Evolutionary conservation across 768 basidiomycete species (phyloP).

Genomic region (Trametes meyenii): DNA sequence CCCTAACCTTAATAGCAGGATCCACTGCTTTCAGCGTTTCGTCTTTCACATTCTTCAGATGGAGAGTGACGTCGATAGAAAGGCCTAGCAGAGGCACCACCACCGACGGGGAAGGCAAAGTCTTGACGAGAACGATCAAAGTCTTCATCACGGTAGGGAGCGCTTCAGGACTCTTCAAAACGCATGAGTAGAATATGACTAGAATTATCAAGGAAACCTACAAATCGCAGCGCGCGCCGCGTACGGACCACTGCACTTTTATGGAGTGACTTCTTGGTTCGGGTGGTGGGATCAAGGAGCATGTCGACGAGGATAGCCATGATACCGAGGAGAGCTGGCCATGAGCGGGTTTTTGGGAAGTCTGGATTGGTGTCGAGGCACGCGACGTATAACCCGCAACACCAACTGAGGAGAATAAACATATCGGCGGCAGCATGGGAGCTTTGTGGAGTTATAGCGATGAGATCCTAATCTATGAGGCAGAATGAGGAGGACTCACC

Average conservation of each 20-base stretch:
- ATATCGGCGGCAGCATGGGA: conserved; percentile 56
- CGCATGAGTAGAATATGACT: not conserved
- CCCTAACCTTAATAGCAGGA: conserved; percentile 48
- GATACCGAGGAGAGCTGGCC: conserved; percentile 54
- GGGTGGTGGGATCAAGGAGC: conserved; percentile 53
- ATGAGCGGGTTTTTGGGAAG: conserved; percentile 51
- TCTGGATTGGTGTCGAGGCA: conserved; percentile 48
- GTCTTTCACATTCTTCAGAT: conserved; percentile 60
- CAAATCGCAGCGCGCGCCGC: conserved; percentile 70
- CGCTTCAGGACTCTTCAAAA: conserved; percentile 40
- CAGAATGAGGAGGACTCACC: conserved; percentile 46
- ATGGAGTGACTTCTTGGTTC: conserved; percentile 60
- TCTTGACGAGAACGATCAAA: conserved; percentile 54
- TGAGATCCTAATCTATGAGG: not conserved
- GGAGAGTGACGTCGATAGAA: conserved; percentile 68
- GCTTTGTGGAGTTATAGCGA: conserved; percentile 7
- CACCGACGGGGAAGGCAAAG: conserved; percentile 44
- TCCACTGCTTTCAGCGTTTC: conserved; percentile 46
- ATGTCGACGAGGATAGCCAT: conserved; percentile 64
- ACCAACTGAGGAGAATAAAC: conserved; percentile 75
- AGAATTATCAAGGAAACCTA: conserved; percentile 33
- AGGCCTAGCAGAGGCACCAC: conserved; percentile 63
- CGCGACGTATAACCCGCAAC: conserved; percentile 60
- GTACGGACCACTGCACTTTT: conserved; percentile 62
- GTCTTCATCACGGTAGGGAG: conserved; percentile 55